These are phyloP conservation scores for Avicennia marina DNA, from an alignment of 257 asterid genomes.

Conservation along the genomic window DNA sequence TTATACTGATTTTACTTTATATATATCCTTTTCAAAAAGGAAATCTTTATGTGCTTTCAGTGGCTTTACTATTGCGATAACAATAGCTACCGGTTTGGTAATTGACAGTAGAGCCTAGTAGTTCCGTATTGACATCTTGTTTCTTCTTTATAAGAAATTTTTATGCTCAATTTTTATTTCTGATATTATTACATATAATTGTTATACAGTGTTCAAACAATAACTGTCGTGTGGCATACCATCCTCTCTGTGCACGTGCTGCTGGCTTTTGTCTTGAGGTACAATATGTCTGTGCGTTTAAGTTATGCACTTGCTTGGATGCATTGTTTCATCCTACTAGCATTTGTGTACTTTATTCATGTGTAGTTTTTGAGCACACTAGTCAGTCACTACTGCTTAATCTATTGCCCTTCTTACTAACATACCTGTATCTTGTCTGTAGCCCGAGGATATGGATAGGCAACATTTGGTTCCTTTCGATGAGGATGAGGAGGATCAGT, in stretches of 20 bases:
- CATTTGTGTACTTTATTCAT: background rate
- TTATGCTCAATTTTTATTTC: background rate
- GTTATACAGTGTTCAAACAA: slow-evolving; percentile 80
- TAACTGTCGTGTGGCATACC: slow-evolving; percentile 83
- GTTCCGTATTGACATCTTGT: no score
- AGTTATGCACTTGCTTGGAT: background rate
- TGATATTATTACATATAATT: slow-evolving; percentile 19
- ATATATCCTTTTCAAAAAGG: no score
- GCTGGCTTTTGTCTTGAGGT: slow-evolving; percentile 99
- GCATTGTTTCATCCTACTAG: slow-evolving; percentile 3
- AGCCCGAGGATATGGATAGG: slow-evolving; percentile 91
- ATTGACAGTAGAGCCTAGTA: no score
- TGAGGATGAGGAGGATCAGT: slow-evolving; percentile 85
- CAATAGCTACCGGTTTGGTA: no score
- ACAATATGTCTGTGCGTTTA: slow-evolving; percentile 11
- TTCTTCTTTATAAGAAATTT: background rate
- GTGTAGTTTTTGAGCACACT: slow-evolving; percentile 2
- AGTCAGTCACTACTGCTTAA: background rate
- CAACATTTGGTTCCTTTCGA: slow-evolving; percentile 61
- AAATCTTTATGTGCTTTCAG: no score
- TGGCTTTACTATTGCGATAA: no score
- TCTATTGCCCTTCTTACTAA: background rate
- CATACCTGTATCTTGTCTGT: slow-evolving; percentile 17
- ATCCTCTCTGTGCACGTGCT: slow-evolving; percentile 99
- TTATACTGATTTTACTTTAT: no score